Evolutionary conservation across 139 green algal genomes (phyloP).

Genomic region (Picochlorum sp.): DNA sequence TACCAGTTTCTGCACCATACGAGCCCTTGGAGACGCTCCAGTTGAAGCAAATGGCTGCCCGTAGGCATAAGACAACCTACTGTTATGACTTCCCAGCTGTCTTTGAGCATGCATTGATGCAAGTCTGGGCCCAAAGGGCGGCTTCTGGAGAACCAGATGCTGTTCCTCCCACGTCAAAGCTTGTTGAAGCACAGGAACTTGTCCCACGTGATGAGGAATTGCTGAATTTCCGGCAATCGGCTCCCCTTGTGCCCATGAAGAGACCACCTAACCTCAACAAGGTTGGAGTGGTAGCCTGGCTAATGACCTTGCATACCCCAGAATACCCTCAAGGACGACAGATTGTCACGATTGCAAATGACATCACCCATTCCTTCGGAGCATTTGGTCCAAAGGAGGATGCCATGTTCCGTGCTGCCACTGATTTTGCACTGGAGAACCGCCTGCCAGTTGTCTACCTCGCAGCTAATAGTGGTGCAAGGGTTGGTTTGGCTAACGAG

Average conservation of each 20-base stretch:
- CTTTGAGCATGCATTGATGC: constrained; percentile 77
- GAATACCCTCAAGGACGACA: constrained; percentile 75
- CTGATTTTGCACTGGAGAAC: constrained; percentile 66
- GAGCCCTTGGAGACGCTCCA: constrained; percentile 65
- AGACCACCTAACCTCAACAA: constrained; percentile 60
- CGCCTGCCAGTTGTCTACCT: constrained; percentile 90
- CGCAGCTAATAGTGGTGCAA: constrained; percentile 85
- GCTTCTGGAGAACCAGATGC: constrained; percentile 34
- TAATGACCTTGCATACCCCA: constrained; percentile 71
- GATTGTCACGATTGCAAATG: constrained; percentile 89
- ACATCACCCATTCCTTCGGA: constrained; percentile 87
- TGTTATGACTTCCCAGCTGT: constrained; percentile 93
- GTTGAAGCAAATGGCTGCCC: constrained; percentile 66
- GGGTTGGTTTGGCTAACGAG: constrained; percentile 87
- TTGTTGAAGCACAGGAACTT: constrained; percentile 68
- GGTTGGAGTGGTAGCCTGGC: constrained; percentile 89
- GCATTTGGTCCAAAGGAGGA: constrained; percentile 89
- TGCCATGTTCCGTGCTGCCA: constrained; percentile 76
- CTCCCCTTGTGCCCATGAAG: constrained; percentile 6
- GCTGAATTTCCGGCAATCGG: not conserved
- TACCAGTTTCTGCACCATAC: constrained; percentile 59
- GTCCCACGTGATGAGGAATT: constrained; percentile 29
- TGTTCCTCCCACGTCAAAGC: constrained; percentile 37
- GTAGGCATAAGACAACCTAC: constrained; percentile 80
- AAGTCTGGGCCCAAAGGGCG: constrained; percentile 59